Percentiles rank a stretch among this genome's conserved stretches.
Evolutionary conservation across 73 alveolate species (phyloP).

Genomic region (Tetrahymena borealis): DNA sequence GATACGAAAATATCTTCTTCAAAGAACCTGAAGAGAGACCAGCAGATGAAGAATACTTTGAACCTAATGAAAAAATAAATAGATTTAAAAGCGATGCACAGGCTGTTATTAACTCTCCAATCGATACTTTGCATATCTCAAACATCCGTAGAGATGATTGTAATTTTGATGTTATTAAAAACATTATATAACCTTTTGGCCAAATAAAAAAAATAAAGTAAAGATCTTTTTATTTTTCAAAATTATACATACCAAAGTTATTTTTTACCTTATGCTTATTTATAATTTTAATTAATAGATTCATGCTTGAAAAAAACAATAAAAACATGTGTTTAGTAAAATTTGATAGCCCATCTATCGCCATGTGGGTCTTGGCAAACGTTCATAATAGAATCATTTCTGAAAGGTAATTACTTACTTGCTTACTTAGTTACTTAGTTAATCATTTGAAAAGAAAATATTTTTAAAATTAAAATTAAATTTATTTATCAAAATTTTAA

Average conservation of each 20-base stretch:
- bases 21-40: background rate
- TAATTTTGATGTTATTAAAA: background rate
- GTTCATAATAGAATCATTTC: background rate
- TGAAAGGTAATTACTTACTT: background rate
- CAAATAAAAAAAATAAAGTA: background rate
- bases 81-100: background rate
- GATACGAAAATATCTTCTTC: background rate
- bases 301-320: background rate
- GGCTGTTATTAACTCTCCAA: background rate
- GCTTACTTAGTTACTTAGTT: too few relatives aligned
- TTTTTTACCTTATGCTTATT: background rate
- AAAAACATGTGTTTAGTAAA: background rate
- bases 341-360: background rate
- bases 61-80: background rate
- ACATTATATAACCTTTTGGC: background rate
- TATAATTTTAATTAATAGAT: background rate
- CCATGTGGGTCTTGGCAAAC: background rate
- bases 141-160: background rate
- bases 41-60: background rate
- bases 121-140: background rate
- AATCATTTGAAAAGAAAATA: too few relatives aligned
- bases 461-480: too few relatives aligned
- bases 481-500: too few relatives aligned
- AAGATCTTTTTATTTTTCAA: background rate
- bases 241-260: too few relatives aligned